Evolutionary conservation across 1,284 basidiomycete genomes (phyloP).

Genomic region (Tetrapyrgos nigripes): DNA sequence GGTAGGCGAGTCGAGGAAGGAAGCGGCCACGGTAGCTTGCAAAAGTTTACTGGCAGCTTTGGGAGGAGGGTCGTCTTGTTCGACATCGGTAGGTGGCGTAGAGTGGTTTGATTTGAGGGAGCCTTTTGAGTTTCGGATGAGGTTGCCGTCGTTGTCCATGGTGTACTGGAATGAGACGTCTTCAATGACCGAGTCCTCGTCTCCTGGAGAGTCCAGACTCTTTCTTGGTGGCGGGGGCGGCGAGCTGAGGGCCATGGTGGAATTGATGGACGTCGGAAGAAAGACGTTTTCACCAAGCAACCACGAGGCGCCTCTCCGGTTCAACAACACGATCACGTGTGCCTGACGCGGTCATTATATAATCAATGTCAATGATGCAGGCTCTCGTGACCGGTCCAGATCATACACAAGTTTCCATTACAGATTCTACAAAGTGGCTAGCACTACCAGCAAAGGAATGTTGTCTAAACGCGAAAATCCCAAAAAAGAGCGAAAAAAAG

Average conservation of each 20-base stretch:
- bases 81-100: conserved; percentile 5
- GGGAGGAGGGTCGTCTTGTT: not conserved
- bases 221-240: not conserved
- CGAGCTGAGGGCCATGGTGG: not conserved
- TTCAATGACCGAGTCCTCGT: conserved; percentile 65
- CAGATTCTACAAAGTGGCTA: too few species aligned
- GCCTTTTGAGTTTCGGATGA: conserved; percentile 56
- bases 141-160: conserved; percentile 63
- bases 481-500: not conserved
- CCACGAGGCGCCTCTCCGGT: too few species aligned
- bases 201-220: conserved; percentile 45
- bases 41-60: conserved; percentile 11
- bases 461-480: not conserved
- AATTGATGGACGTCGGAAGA: too few species aligned
- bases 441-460: too few species aligned
- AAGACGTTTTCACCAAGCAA: too few species aligned
- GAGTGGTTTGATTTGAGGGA: conserved; percentile 11
- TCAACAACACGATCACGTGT: not conserved
- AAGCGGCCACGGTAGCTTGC: conserved; percentile 18
- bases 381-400: too few species aligned
- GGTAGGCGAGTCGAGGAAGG: conserved; percentile 44
- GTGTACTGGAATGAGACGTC: conserved; percentile 78
- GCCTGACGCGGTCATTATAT: not conserved
- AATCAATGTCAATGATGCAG: not conserved
- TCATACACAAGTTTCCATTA: too few species aligned